phyloP scores from a whole-genome alignment of 345 rosid genomes.

The Salix koriyanagi region DNA sequence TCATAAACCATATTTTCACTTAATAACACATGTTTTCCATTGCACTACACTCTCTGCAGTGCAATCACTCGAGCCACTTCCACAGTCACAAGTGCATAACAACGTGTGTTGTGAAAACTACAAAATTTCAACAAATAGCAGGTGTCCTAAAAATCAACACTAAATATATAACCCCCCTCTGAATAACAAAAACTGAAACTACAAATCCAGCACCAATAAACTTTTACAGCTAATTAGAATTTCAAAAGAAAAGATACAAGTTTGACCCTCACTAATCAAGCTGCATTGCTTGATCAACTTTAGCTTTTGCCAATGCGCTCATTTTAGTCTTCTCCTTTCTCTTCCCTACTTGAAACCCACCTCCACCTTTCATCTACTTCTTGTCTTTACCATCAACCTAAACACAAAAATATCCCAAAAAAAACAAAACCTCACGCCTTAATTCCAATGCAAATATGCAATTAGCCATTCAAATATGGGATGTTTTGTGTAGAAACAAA shows the following conservation, averaged over 20 bases:
- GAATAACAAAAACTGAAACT: background rate
- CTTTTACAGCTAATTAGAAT: background rate
- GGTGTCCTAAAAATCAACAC: background rate
- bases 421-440: background rate
- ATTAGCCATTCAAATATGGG: background rate
- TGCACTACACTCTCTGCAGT: background rate
- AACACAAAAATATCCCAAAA: background rate
- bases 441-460: background rate
- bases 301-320: conserved; percentile 71
- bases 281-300: conserved; percentile 96
- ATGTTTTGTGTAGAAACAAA: background rate
- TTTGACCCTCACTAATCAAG: conserved; percentile 55
- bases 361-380: conserved; percentile 48
- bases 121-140: background rate
- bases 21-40: background rate
- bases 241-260: background rate
- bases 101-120: background rate
- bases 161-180: background rate
- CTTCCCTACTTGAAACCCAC: conserved; percentile 85
- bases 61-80: background rate
- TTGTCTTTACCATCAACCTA: conserved; percentile 74
- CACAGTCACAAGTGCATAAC: background rate
- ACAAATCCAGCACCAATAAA: conserved; percentile 10
- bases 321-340: conserved; percentile 82
- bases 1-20: background rate